Conservation (phyloP, 1,284 basidiomycete species). For the Boletellus deceptivus region DNA sequence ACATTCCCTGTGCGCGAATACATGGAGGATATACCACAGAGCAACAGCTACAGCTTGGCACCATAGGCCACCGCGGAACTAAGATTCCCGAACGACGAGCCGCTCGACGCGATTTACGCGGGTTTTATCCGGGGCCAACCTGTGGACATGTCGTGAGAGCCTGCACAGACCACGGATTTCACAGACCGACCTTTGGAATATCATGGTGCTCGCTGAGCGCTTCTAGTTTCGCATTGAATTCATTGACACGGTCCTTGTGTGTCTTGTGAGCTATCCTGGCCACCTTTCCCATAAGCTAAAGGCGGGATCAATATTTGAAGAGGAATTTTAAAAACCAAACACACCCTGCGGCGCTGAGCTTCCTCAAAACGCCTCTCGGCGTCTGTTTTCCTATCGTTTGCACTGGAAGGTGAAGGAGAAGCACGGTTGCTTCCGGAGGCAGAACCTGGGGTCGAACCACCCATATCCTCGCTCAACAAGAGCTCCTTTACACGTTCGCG, state of each 20-base stretch:
- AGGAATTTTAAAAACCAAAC: slow-evolving; percentile 30
- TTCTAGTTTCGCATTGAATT: slow-evolving; percentile 90
- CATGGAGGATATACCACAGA: slow-evolving; percentile 17
- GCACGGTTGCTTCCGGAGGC: slow-evolving; percentile 56
- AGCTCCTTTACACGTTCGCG: slow-evolving; percentile 51
- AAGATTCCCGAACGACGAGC: slow-evolving; percentile 2
- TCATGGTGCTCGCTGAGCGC: slow-evolving; percentile 90
- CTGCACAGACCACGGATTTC: slow-evolving; percentile 23
- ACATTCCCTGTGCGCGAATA: slow-evolving; percentile 26
- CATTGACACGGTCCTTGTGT: slow-evolving; percentile 93
- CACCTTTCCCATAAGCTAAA: slow-evolving; percentile 77
- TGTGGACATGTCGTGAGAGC: slow-evolving; percentile 35
- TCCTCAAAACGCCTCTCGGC: slow-evolving; percentile 91
- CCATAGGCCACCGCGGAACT: slow-evolving; percentile 9
- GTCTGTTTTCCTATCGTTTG: slow-evolving; percentile 71
- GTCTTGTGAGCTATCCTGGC: slow-evolving; percentile 81
- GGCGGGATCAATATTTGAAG: slow-evolving; percentile 7
- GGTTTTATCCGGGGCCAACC: slow-evolving; percentile 75
- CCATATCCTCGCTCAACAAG: slow-evolving; percentile 44
- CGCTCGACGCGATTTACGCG: slow-evolving; percentile 26
- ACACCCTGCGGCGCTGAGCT: slow-evolving; percentile 76
- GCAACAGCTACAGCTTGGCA: slow-evolving; percentile 17
- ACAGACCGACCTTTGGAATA: slow-evolving; percentile 74
- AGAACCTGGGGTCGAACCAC: slow-evolving; percentile 41
- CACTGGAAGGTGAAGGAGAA: slow-evolving; percentile 50